These are phyloP conservation scores for Setaria italica DNA, from an alignment of 202 grass and related monocot species.

Conservation along the genomic window DNA sequence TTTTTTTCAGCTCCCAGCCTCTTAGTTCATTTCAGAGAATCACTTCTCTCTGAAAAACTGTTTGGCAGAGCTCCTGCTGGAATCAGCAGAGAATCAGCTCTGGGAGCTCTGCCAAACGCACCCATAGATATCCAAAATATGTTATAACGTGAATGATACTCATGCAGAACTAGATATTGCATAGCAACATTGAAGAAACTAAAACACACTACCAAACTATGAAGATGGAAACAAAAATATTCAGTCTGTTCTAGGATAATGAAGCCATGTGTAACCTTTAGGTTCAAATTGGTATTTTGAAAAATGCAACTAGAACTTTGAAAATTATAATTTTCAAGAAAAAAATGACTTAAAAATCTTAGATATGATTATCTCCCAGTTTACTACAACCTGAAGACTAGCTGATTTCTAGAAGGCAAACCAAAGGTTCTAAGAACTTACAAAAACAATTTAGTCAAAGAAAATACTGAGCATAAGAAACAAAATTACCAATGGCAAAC, in stretches of 20 bases:
- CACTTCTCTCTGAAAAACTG: no score
- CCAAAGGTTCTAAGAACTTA: slow-evolving; percentile 17
- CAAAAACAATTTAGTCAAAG: neutral
- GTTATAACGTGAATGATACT: neutral
- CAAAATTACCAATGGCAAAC: neutral
- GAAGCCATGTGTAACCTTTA: neutral
- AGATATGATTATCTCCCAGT: slow-evolving; percentile 5
- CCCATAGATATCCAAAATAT: neutral
- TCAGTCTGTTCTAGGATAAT: neutral
- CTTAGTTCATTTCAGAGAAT: no score
- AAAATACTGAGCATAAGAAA: slow-evolving; percentile 20
- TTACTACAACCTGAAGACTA: slow-evolving; percentile 28
- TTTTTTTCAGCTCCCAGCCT: no score
- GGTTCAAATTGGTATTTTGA: slow-evolving; percentile 2
- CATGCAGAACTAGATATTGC: neutral
- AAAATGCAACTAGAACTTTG: slow-evolving; percentile 16
- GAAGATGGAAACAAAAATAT: neutral
- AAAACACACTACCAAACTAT: neutral
- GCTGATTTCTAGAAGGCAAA: slow-evolving; percentile 7
- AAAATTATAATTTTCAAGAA: slow-evolving; percentile 9
- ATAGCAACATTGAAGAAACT: neutral
- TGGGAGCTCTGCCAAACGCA: no score
- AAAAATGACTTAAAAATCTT: slow-evolving; percentile 11
- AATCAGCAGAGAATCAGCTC: no score
- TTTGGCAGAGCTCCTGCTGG: no score